Conservation (phyloP, 139 green algal genomes). For the Micromonas commoda region DNA sequence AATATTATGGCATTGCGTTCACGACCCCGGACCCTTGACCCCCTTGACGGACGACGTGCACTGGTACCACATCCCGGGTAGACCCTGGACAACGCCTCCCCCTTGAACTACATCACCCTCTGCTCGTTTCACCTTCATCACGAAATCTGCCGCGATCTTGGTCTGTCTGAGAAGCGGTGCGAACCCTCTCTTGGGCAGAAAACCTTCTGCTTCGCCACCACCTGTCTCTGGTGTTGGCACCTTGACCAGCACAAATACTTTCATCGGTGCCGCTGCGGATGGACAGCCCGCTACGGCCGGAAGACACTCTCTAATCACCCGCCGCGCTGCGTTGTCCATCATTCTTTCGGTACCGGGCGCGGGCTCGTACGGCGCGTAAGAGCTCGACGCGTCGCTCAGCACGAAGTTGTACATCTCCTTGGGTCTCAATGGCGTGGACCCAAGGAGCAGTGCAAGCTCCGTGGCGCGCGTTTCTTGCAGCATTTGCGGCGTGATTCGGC, state of each 20-base stretch:
- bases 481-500: neutral
- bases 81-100: neutral
- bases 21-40: too few species aligned
- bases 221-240: too few species aligned
- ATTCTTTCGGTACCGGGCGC: neutral
- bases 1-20: too few species aligned
- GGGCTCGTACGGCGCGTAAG: neutral
- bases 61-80: neutral
- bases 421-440: neutral
- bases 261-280: neutral
- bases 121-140: neutral
- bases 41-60: neutral
- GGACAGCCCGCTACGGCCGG: neutral
- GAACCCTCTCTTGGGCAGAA: neutral
- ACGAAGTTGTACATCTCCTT: neutral
- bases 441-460: neutral
- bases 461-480: neutral
- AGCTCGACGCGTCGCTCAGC: too few species aligned
- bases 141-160: neutral
- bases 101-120: neutral
- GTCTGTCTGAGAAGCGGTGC: neutral
- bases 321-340: neutral
- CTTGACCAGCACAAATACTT: neutral
- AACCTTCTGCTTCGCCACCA: too few species aligned
- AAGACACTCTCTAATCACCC: neutral